phyloP scores from a whole-genome alignment of 768 basidiomycete genomes.

The Kwoniella sp. region DNA sequence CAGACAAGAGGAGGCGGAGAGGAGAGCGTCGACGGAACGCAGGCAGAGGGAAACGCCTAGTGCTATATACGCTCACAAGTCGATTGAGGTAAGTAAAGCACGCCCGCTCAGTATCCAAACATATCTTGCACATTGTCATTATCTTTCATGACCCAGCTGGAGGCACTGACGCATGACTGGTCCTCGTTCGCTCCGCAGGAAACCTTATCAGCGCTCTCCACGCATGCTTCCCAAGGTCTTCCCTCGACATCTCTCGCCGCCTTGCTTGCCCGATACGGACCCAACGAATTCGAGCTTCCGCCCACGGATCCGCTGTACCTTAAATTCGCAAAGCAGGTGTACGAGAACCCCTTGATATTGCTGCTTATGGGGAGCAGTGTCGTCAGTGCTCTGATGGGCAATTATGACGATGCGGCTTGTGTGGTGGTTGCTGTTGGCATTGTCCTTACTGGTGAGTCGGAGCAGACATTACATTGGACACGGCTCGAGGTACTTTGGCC shows the following conservation, averaged over 20 bases:
- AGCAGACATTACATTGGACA: background rate
- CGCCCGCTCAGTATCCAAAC: no score
- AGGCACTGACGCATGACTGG: no score
- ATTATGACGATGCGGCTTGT: slow-evolving; percentile 89
- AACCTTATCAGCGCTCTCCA: slow-evolving; percentile 71
- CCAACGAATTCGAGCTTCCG: slow-evolving; percentile 90
- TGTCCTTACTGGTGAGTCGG: slow-evolving; percentile 77
- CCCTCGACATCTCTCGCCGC: slow-evolving; percentile 65
- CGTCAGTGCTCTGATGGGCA: slow-evolving; percentile 91
- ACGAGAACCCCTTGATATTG: slow-evolving; percentile 89
- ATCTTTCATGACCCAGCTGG: no score
- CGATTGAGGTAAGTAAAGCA: slow-evolving; percentile 44
- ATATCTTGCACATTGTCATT: background rate
- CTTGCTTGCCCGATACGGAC: slow-evolving; percentile 72
- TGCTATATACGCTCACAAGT: slow-evolving; percentile 48
- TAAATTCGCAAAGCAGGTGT: slow-evolving; percentile 93
- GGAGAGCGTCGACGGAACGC: slow-evolving; percentile 22
- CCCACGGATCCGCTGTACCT: slow-evolving; percentile 76
- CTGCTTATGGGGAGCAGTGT: slow-evolving; percentile 85
- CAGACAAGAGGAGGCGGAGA: slow-evolving; percentile 27
- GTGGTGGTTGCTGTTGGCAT: slow-evolving; percentile 90
- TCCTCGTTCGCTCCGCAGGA: slow-evolving; percentile 63
- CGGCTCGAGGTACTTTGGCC: background rate
- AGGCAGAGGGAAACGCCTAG: slow-evolving; percentile 51
- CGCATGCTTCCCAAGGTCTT: slow-evolving; percentile 68